phyloP scores from a whole-genome alignment of 495 filamentous ascomycete species.

The Penicillium coffeae region DNA sequence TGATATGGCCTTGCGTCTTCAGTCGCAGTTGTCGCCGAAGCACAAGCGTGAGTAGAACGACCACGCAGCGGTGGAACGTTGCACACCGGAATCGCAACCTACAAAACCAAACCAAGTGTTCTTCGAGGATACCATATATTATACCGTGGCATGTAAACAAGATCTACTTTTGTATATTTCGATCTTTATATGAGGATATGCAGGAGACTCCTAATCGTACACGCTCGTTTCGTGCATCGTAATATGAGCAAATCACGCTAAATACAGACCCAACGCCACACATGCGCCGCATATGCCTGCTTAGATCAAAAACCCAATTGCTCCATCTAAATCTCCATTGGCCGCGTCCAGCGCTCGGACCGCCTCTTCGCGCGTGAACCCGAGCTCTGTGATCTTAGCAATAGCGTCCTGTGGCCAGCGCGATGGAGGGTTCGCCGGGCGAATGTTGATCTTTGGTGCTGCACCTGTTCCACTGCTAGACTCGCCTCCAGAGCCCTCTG shows the following conservation, averaged over 20 bases:
- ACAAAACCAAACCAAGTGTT: too few species aligned
- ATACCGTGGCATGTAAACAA: neutral
- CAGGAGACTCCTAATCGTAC: conserved; percentile 16
- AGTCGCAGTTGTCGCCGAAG: conserved; percentile 28
- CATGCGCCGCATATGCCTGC: neutral
- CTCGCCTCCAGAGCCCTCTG: conserved; percentile 19
- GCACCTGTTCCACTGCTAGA: conserved; percentile 3
- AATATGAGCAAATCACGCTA: conserved; percentile 19
- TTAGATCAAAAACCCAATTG: conserved; percentile 75
- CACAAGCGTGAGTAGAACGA: conserved; percentile 29
- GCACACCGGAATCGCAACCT: too few species aligned
- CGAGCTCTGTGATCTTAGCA: conserved; percentile 71
- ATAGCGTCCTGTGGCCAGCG: conserved; percentile 41
- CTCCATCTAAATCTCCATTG: conserved; percentile 79
- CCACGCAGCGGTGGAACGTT: neutral
- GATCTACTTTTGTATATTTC: neutral
- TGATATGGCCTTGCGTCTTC: conserved; percentile 51
- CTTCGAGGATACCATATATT: neutral
- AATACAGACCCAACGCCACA: conserved; percentile 11
- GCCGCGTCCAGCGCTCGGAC: conserved; percentile 77
- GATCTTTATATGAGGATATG: neutral
- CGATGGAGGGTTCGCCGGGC: conserved; percentile 29
- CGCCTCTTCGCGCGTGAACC: conserved; percentile 73
- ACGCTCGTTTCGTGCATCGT: conserved; percentile 3
- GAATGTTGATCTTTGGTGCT: conserved; percentile 28